Percentiles rank a stretch among this genome's conserved stretches.
Evolutionary conservation across 1,284 basidiomycete genomes (phyloP).

Genomic region (Microstroma glucosiphilum): DNA sequence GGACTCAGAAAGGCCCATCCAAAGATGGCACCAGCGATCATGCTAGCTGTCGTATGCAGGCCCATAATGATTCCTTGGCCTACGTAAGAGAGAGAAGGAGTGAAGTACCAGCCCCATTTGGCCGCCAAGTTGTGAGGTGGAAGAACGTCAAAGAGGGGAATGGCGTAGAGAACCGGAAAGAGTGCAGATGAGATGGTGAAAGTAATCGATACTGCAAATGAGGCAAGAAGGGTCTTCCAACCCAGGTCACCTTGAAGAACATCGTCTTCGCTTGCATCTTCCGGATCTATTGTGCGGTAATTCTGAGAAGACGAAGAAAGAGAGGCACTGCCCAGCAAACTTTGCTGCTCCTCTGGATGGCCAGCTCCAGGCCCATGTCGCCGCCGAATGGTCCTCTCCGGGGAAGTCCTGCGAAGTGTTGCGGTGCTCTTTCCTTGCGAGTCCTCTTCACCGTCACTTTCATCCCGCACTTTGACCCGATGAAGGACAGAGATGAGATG

Average conservation of each 20-base stretch:
- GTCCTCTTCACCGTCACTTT: not conserved
- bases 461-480: slow-evolving; percentile 41
- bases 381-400: not conserved
- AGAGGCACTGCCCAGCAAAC: not conserved
- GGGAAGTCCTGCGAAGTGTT: not conserved
- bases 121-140: slow-evolving; percentile 60
- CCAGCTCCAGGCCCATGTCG: not conserved
- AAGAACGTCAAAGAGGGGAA: slow-evolving; percentile 81
- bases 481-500: slow-evolving; percentile 92
- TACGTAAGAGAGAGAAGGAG: slow-evolving; percentile 68
- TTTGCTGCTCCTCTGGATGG: not conserved
- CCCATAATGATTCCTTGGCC: slow-evolving; percentile 88
- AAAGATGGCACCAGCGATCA: slow-evolving; percentile 91
- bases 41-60: slow-evolving; percentile 82
- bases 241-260: slow-evolving; percentile 14
- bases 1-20: slow-evolving; percentile 91
- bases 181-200: slow-evolving; percentile 20
- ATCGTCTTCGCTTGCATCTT: slow-evolving; percentile 10
- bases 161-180: slow-evolving; percentile 80
- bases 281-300: not conserved
- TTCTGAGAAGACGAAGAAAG: not conserved
- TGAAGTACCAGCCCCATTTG: slow-evolving; percentile 91
- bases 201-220: slow-evolving; percentile 41
- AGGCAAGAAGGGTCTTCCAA: slow-evolving; percentile 28
- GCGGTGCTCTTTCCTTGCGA: too few relatives aligned